Evolutionary conservation across 257 asterid genomes (phyloP).

Genomic region (Nicotiana paniculata): DNA sequence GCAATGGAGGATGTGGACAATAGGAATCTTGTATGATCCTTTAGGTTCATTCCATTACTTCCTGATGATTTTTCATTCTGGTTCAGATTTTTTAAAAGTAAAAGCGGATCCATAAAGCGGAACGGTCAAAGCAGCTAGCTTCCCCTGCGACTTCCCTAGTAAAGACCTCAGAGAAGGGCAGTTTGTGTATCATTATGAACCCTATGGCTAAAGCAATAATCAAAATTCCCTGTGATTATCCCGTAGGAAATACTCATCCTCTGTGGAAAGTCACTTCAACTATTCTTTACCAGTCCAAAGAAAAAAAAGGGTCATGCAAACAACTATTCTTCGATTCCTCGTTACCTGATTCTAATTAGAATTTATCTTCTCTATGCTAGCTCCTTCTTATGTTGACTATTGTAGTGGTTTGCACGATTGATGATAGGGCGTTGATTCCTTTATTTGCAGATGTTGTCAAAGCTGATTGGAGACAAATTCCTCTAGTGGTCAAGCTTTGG

Average conservation of each 20-base stretch:
- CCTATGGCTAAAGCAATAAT: background rate
- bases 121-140: background rate
- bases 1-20: background rate
- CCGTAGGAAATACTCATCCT: background rate
- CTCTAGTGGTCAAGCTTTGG: constrained; percentile 75
- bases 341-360: background rate
- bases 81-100: background rate
- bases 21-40: background rate
- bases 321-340: background rate
- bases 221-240: background rate
- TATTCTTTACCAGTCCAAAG: background rate
- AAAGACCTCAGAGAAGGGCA: background rate
- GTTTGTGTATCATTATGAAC: background rate
- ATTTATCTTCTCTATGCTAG: background rate
- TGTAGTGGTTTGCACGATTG: background rate
- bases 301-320: no score
- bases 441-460: constrained; percentile 57
- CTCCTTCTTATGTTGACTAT: background rate
- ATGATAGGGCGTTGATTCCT: constrained; percentile 7
- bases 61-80: background rate
- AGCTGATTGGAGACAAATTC: constrained; percentile 73
- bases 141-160: background rate
- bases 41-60: background rate
- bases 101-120: background rate
- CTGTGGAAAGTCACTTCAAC: background rate